Evolutionary conservation across 2,329 filamentous ascomycete species (phyloP), one percentile per base, ranked within the genome.

Genomic region (Trichoderma sp.): DNA sequence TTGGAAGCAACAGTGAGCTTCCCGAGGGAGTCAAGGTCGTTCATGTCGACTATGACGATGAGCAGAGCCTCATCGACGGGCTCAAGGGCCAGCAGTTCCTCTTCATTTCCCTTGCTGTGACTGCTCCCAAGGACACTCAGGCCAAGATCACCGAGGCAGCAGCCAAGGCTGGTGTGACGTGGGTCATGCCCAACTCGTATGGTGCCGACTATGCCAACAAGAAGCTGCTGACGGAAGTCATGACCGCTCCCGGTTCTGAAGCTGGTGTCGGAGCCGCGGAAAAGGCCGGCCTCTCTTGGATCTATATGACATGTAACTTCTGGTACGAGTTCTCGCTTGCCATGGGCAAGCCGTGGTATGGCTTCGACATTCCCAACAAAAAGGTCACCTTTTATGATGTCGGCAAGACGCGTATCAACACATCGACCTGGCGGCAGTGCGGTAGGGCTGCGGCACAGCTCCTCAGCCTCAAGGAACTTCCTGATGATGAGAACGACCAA

Each of bases 371-470:
- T 53, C 71, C 76, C 8, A 78, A 81, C 45, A 76, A 76, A 0
- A 74, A 73, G 6, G 73, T 82, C 12, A 83, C 80, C 0, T 73
- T 86, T n/a, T 86, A 81, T 67, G 87, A 87, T 69, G 84, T 87
- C 32, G 89, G 89, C 0, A 82, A 81, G 22, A 83, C 80, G 1
- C 82, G 77, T 64, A 85, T 90, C 72, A 86, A 84, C 69, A 84
- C 80, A 0, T 86, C 84, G 13, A 91, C 90, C 0, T 87, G 85
- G 82, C 71, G 78, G 6, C 88, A 90, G 77, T 82, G 83, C 58
- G 88, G 85, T 0, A 79, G 83, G 0, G 87, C 85, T 0, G 79
- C 89, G 13, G 86, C 86, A 1, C 77, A 73, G 0, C 72, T 86
- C 0, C 73, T 87, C 1, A 82, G 78, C 48, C 74, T 86, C 1